Evolutionary conservation across 2,329 filamentous ascomycete genomes (phyloP), one percentile per base, ranked within the genome.

Genomic region (Colletotrichum falcatum): DNA sequence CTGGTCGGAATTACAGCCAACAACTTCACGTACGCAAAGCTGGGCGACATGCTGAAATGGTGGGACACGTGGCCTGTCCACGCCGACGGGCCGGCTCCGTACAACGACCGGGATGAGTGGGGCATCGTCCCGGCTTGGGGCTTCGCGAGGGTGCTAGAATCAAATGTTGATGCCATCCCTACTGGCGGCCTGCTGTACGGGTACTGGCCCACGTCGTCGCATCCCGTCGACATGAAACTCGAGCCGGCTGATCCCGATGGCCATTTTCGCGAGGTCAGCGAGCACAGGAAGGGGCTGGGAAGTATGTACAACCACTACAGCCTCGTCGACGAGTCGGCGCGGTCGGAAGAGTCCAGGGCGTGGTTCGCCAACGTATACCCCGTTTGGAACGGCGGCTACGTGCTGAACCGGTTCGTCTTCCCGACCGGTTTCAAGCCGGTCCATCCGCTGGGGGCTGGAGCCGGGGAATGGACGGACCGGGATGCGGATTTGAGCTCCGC

Each of bases 121-220:
- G 84, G 83, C 5, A 83, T 84, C 68, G 82, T 83, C 16, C 81
- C 82, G 49, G 82, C 80, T n/a, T 87, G 85, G 84, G 85, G 85
- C 0, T 85, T 82, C 64, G 84, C 79, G 9, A 75, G 79, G 30
- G 79, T 86, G 5, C 54, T 82, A 7, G 81, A 83, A 5, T 83
- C 79, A n/a, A 84, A 77, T 0, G 75, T 83, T 6, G 60, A 77
- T 2, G 75, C 72, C 7, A 74, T 85, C 1, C 55, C 75, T 0
- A 55, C 67, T 2, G 83, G 81, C 7, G 77, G 78, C 0, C 73
- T 79, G 1, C 68, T 86, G 0, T 85, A 72, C 46, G 85, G 85
- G 0, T 85, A 80, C 74, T 81, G 84, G 74, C 83, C 84, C 0
- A 82, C 83, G 5, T 79, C 79, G 0, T 79, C 78, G 0, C 76